Conservation (phyloP, 2,329 filamentous ascomycete species). For the Knoxdaviesia proteae region DNA sequence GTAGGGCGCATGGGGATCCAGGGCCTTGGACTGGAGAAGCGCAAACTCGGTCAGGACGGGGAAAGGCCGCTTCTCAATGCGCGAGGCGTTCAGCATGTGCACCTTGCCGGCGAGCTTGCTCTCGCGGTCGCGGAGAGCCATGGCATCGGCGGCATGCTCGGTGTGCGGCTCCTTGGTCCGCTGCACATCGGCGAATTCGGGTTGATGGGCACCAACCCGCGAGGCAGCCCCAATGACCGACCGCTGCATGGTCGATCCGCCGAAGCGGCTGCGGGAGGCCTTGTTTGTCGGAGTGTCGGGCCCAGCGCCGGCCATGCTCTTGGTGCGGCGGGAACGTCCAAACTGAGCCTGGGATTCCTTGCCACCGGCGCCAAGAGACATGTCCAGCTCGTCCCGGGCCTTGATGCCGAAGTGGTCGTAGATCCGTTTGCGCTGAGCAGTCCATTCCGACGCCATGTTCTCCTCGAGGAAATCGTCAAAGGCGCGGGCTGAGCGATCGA, state of each 20-base stretch:
- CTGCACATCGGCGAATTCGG: constrained; percentile 49
- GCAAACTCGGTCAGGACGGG: constrained; percentile 59
- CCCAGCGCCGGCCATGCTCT: constrained; percentile 24
- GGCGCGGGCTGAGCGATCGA: constrained; percentile 72
- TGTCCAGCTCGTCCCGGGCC: constrained; percentile 19
- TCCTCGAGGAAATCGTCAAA: constrained; percentile 91
- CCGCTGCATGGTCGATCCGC: constrained; percentile 48
- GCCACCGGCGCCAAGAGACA: constrained; percentile 16
- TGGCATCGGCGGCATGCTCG: constrained; percentile 17
- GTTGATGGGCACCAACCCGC: constrained; percentile 40
- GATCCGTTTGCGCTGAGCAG: constrained; percentile 75
- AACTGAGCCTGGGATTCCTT: constrained; percentile 30
- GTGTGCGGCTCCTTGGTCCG: constrained; percentile 24
- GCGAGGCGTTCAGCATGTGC: constrained; percentile 53
- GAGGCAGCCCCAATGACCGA: constrained; percentile 74
- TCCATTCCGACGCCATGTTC: constrained; percentile 89
- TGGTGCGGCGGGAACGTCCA: constrained; percentile 34
- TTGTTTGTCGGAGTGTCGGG: constrained; percentile 34
- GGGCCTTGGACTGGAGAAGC: constrained; percentile 48
- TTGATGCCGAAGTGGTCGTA: constrained; percentile 92
- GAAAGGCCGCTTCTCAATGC: constrained; percentile 44
- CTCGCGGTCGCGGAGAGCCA: constrained; percentile 68
- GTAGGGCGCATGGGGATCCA: constrained; percentile 51
- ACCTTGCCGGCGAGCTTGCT: constrained; percentile 61
- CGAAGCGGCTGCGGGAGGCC: constrained; percentile 16